Evolutionary conservation across 202 grass and related monocot species (phyloP).

Genomic region (Sporobolus alterniflorus): DNA sequence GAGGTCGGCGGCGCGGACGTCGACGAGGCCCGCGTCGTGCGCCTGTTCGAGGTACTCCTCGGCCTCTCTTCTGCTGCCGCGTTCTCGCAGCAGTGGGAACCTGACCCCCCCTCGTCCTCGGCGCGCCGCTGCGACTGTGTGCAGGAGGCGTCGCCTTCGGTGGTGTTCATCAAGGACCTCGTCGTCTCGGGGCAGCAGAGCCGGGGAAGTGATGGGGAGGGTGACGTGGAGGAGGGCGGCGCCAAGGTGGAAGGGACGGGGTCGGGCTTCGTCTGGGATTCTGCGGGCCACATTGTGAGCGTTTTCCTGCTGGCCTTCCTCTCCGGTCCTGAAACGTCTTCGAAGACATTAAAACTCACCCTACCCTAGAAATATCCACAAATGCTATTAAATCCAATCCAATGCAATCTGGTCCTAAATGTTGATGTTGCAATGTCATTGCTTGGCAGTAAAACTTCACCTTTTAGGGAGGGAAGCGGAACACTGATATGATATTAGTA

Average conservation of each 20-base stretch:
- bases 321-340: neutral
- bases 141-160: slow-evolving; percentile 80
- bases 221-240: slow-evolving; percentile 35
- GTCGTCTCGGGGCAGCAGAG: neutral
- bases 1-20: slow-evolving; percentile 40
- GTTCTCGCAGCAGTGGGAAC: too few species aligned
- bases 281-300: slow-evolving; percentile 79
- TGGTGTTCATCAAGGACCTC: slow-evolving; percentile 93
- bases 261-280: slow-evolving; percentile 86
- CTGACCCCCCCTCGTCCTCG: neutral
- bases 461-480: neutral
- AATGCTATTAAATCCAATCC: neutral
- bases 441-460: neutral
- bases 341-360: neutral
- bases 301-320: neutral
- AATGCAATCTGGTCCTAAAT: neutral
- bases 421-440: neutral
- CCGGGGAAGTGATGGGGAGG: neutral
- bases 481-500: too few species aligned
- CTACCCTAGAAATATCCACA: neutral
- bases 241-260: slow-evolving; percentile 80
- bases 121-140: neutral
- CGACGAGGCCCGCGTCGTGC: slow-evolving; percentile 64
- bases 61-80: rapidly evolving
- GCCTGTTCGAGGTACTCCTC: slow-evolving; percentile 62